phyloP scores from a whole-genome alignment of 2,329 filamentous ascomycete genomes.

The Dendrostoma leiphaemia region DNA sequence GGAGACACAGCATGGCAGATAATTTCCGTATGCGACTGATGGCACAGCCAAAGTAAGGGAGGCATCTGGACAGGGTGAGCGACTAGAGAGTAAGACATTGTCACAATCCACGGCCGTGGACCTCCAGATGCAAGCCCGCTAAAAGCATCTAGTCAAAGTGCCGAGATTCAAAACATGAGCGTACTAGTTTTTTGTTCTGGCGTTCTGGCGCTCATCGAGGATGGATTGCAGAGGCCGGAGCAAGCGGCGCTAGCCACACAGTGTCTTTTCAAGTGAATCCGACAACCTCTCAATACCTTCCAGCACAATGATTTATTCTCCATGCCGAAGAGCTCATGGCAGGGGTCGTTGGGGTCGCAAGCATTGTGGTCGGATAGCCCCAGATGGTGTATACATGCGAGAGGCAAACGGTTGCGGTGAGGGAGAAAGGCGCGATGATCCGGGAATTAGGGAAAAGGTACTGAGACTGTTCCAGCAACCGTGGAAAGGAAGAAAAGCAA shows the following conservation, averaged over 20 bases:
- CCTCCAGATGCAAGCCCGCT: constrained; percentile 5
- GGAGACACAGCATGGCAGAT: background rate
- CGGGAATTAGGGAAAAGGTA: background rate
- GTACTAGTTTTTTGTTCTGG: constrained; percentile 11
- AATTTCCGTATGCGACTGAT: background rate
- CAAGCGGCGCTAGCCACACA: constrained; percentile 8
- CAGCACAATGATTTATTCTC: too few species aligned
- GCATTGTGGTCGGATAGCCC: background rate
- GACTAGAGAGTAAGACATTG: constrained; percentile 17
- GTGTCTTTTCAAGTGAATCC: too few species aligned
- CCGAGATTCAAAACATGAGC: constrained; percentile 9
- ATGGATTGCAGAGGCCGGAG: constrained; percentile 10
- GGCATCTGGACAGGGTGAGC: constrained; percentile 3
- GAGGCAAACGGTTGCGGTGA: too few species aligned
- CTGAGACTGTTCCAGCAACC: background rate
- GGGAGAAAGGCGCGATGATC: background rate
- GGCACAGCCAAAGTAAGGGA: background rate
- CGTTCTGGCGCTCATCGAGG: constrained; percentile 14
- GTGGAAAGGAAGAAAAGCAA: constrained; percentile 4
- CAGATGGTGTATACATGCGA: too few species aligned
- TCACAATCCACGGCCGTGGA: constrained; percentile 2
- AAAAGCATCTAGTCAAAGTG: constrained; percentile 3
- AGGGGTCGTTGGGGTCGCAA: background rate
- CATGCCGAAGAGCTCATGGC: background rate
- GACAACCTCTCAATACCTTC: too few species aligned